Base-by-base conservation (phyloP, 2,329 filamentous ascomycete species). In the Phoma herbarum region DNA sequence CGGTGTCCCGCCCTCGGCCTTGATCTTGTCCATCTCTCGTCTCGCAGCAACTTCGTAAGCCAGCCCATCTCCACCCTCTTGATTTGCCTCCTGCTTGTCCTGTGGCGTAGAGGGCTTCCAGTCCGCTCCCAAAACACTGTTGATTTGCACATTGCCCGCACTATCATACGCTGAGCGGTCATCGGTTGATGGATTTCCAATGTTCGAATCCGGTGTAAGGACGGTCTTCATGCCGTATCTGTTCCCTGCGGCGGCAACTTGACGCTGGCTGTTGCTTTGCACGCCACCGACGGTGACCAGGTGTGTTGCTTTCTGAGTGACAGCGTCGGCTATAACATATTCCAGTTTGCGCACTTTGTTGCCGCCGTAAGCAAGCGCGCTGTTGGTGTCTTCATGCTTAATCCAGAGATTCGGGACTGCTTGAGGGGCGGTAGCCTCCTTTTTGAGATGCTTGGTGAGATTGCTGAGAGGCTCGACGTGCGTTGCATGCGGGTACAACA, bases 291-390 rank as follows among this genome's bases (percentile, higher is more conserved):
- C 56, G 1, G 56, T 59, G 3, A 59, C 56, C 3, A 59, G 56
- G 22, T 59, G 56, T 2, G 56, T 59, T 18, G 56, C 56, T 22
- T 54, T 59, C 45, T 46, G 49, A 25, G 56, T 50, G 4, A 53
- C 20, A 12, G 56, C 56, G 14, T 59, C 56, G 18, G 56, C 56
- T 7, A 59, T 43, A 6, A 59, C 56, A 12, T 59, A 59, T 35
- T 59, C 50, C 6, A 59, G 45, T 35, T 59, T 59, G 23, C 56
- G 56, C 31, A 59, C 50, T 33, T 59, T 58, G 39, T 58, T 58
- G 44, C 55, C 55, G 23, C 55, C 55, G 20, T 58, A 58, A 4
- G 56, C 56, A 2, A 59, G 56, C 31, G 56, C 56, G 16, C 56
- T 59, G 31, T 59, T 59, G 18, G 45, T 53, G 5, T 59, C 50